Evolutionary conservation across 108 stramenopile species (phyloP), one percentile per base, ranked within the genome.

Genomic region (Fragilariopsis cylindrus): DNA sequence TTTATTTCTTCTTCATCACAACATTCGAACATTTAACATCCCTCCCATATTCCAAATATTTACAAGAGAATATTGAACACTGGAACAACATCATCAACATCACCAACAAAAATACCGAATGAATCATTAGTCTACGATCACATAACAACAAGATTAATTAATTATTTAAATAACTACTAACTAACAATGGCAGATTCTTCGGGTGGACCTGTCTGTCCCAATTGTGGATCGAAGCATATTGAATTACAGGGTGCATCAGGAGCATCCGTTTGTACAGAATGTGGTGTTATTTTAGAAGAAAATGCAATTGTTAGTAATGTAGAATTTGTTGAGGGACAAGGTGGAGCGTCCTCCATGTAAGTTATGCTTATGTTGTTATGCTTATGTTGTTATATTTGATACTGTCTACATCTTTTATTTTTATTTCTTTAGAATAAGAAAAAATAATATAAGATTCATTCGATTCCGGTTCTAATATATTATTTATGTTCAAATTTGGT

Each of bases 231-330:
- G 5, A 88, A 48, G 30, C 82, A 88, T 66, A 94, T 97, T 72
- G 94, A 95, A 78, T 85, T 85, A 42, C 87, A 93, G 69, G 92
- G 90, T 16, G 84, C 89, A 30, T 78, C 82, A 16, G 96, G 94
- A 42, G 71, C 79, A 4, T 84, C 86, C 45, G 87, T 98, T 5
- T 98, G 96, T 74, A 90, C 89, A 6, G 86, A 87, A 57, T 98
- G 97, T 78, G 96, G 96, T 65, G 92, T 96, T 15, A 90, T 98
- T 48, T 85, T 95, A 13, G 97, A 98, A 81, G 97, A 98, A 82
- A 96, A 94, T 76, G 85, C 95, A 8, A 92, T 98, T 64, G 96
- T 96, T 7, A 88, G 88, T 52, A 78, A 81, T 53, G 88, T 98
- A 4, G 97, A 98, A 74, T 98, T 98, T 76, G 88, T 88, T 15